Base-by-base conservation (phyloP, 1,284 basidiomycete species). In the Ustilago lituana region DNA sequence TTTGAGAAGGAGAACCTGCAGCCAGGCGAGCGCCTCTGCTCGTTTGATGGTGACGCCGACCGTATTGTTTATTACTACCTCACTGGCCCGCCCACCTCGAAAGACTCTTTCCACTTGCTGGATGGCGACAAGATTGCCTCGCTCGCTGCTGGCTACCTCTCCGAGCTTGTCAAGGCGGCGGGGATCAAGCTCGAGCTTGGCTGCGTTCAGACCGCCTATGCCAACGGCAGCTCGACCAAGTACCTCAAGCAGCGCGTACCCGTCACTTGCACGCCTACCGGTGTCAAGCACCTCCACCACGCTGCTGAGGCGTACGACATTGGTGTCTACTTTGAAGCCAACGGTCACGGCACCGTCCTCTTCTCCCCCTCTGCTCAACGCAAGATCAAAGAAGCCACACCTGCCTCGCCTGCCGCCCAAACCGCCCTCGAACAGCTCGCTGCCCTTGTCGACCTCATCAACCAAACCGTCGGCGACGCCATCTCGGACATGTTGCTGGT, bases 91-190 rank as follows among this genome's bases (percentile, higher is more conserved):
- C 32, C 74, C 81, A 84, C 91, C 58, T 90, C 94, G 77, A 88
- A 90, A 57, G 79, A 78, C 7, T 72, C 76, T n/a, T 99, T 98
- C 86, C 90, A 89, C 70, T 88, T 99, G 86, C 87, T 99, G 37
- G 96, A 99, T 80, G 96, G 96, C 5, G 96, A 99, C 85, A 98
- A 98, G 87, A 98, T 98, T 66, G 93, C 95, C 5, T 90, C 91
- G 1, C 87, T 99, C 20, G 92, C 93, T 5, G 93, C 95, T 4
- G 90, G 92, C 40, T 98, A 95, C 84, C 89, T 99, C 62, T 90
- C 91, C 23, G 93, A 94, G 63, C 87, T 96, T 10, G 91, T 96
- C 68, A 91, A 76, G 32, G 52, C 59, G 22, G 75, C 80, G 2
- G 70, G 64, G 1, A 60, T 82, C 23, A 67, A 78, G 35, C 61